phyloP scores from a whole-genome alignment of 345 rosid genomes.

The Brassica incana region DNA sequence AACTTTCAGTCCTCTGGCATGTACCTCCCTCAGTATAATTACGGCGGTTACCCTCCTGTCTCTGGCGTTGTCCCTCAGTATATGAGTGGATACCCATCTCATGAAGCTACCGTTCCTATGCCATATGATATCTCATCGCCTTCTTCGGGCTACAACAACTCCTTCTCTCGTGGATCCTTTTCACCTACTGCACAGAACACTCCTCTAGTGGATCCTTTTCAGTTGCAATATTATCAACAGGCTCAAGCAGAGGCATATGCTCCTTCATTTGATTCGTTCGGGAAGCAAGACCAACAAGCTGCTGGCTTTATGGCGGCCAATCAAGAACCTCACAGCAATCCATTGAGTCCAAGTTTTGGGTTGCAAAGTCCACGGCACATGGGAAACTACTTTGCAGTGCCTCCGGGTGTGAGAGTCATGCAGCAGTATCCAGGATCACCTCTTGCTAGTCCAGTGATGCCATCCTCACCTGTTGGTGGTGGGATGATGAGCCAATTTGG shows the following conservation, averaged over 20 bases:
- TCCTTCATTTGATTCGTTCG: slow-evolving; percentile 53
- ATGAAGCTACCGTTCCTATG: slow-evolving; percentile 55
- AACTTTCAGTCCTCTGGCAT: slow-evolving; percentile 68
- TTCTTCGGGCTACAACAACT: slow-evolving; percentile 45
- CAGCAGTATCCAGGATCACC: slow-evolving; percentile 66
- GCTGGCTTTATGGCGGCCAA: slow-evolving; percentile 50
- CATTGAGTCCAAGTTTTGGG: slow-evolving; percentile 47
- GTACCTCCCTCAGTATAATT: slow-evolving; percentile 61
- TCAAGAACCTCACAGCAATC: slow-evolving; percentile 55
- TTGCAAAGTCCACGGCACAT: slow-evolving; percentile 56
- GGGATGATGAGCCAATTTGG: slow-evolving; percentile 56
- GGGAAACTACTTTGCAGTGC: slow-evolving; percentile 56
- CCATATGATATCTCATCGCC: slow-evolving; percentile 57
- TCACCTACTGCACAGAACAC: slow-evolving; percentile 38
- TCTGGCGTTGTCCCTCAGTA: slow-evolving; percentile 62
- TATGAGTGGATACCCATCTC: slow-evolving; percentile 72
- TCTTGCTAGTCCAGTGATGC: slow-evolving; percentile 66
- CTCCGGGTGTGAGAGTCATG: slow-evolving; percentile 62
- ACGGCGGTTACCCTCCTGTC: slow-evolving; percentile 61
- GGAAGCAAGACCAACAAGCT: slow-evolving; percentile 47
- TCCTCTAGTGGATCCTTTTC: slow-evolving; percentile 63
- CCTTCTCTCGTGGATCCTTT: slow-evolving; percentile 29
- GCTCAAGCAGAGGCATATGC: slow-evolving; percentile 52
- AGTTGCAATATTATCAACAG: slow-evolving; percentile 72
- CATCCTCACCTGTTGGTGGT: slow-evolving; percentile 67